Evolutionary conservation across 2,329 filamentous ascomycete genomes (phyloP).

Genomic region (Periglandula ipomoeae): DNA sequence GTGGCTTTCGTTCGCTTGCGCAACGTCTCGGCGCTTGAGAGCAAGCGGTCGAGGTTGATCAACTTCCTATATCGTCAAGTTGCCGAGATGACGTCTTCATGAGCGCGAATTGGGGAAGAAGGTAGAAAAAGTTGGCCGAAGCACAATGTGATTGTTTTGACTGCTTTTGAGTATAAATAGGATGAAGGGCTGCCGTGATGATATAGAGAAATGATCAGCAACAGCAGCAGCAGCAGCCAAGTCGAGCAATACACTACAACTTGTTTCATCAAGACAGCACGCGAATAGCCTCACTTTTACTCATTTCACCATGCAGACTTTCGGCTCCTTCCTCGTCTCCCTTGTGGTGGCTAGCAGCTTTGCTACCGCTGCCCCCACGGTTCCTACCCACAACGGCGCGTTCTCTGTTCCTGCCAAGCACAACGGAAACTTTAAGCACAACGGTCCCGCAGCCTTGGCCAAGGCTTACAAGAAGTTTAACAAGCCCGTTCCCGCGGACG

Average conservation of each 20-base stretch:
- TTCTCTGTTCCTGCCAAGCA: conserved; percentile 6
- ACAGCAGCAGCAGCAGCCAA: not conserved
- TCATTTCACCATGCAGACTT: conserved; percentile 12
- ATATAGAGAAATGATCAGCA: not conserved
- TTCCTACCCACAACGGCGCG: not conserved
- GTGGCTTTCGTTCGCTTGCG: not conserved
- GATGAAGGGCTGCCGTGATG: not conserved
- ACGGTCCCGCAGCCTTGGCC: conserved; percentile 11
- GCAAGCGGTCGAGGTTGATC: not conserved
- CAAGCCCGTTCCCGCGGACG: conserved; percentile 8
- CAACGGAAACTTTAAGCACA: conserved; percentile 8
- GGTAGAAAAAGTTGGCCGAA: not conserved
- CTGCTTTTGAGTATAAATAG: not conserved
- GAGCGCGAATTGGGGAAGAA: not conserved
- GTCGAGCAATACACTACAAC: not conserved
- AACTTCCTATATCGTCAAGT: not conserved
- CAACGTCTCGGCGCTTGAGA: not conserved
- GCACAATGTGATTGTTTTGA: not conserved
- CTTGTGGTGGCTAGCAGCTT: conserved; percentile 11
- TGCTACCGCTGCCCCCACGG: conserved; percentile 9
- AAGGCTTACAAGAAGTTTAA: conserved; percentile 12
- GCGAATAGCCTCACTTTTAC: not conserved
- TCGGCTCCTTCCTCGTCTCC: conserved; percentile 13
- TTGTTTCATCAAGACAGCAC: not conserved
- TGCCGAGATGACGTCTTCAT: not conserved